Conservation (phyloP, 768 basidiomycete genomes). For the Nidula microcarpa region DNA sequence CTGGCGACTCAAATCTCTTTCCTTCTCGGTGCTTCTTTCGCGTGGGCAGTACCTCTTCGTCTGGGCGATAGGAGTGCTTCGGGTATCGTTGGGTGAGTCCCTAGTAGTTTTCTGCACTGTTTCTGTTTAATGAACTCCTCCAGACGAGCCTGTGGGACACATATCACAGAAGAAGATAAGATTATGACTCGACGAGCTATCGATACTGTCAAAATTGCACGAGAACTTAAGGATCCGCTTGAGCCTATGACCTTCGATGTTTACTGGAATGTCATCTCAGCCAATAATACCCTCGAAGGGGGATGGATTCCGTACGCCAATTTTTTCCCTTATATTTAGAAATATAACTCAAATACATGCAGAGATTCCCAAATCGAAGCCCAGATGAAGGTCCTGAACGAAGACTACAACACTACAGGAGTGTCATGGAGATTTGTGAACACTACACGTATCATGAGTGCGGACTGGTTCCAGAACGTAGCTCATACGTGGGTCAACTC, state of each 20-base stretch:
- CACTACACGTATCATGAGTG: conserved; percentile 34
- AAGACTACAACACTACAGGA: conserved; percentile 28
- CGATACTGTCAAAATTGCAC: not conserved
- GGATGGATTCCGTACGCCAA: conserved; percentile 35
- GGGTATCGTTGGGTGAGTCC: too few relatives aligned
- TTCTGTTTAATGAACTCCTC: not conserved
- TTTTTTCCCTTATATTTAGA: not conserved
- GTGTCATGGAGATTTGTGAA: conserved; percentile 30
- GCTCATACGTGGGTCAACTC: conserved; percentile 17
- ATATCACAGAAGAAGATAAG: conserved; percentile 13
- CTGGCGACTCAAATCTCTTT: too few relatives aligned
- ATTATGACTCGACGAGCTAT: not conserved
- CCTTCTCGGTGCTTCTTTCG: too few relatives aligned
- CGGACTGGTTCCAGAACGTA: conserved; percentile 38
- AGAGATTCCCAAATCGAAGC: conserved; percentile 21
- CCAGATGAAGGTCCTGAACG: conserved; percentile 40
- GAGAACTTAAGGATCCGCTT: not conserved
- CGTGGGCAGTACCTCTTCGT: too few relatives aligned
- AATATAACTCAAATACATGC: not conserved
- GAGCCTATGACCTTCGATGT: conserved; percentile 19
- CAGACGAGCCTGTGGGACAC: conserved; percentile 13
- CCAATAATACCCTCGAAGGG: conserved; percentile 24
- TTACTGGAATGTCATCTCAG: conserved; percentile 25
- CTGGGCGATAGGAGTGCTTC: too few relatives aligned
- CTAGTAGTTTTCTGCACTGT: too few relatives aligned